These are phyloP conservation scores for Kuraishia borneana DNA, from an alignment of 805 yeast species.

Conservation along the genomic window DNA sequence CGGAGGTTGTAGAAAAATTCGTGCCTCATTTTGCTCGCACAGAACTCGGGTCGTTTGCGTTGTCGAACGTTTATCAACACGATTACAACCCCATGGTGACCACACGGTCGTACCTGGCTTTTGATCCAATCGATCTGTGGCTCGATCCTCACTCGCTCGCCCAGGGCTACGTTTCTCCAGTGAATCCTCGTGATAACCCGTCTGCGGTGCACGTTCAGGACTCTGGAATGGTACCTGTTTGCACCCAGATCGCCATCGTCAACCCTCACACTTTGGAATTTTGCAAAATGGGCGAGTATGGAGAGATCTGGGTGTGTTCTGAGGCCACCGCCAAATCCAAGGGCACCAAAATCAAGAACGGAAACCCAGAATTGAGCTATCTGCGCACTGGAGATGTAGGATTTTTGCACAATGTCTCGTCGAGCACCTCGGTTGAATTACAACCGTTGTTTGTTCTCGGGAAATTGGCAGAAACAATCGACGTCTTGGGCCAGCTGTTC, in stretches of 20 bases:
- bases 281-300: slow-evolving; percentile 85
- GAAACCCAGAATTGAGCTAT: slow-evolving; percentile 53
- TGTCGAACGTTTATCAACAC: slow-evolving; percentile 73
- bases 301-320: slow-evolving; percentile 94
- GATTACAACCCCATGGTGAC: slow-evolving; percentile 74
- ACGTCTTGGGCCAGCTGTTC: slow-evolving; percentile 81
- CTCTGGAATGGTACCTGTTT: slow-evolving; percentile 92
- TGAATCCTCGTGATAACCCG: slow-evolving; percentile 60
- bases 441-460: slow-evolving; percentile 85
- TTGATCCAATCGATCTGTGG: slow-evolving; percentile 80
- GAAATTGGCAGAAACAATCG: slow-evolving; percentile 76
- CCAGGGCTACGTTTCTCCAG: slow-evolving; percentile 77
- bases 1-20: slow-evolving; percentile 43
- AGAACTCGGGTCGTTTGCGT: slow-evolving; percentile 52
- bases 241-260: slow-evolving; percentile 88
- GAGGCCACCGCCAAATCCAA: slow-evolving; percentile 60
- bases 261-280: slow-evolving; percentile 81
- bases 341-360: slow-evolving; percentile 37
- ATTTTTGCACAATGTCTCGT: slow-evolving; percentile 65
- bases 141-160: slow-evolving; percentile 81
- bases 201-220: slow-evolving; percentile 76
- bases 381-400: slow-evolving; percentile 93
- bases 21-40: slow-evolving; percentile 54
- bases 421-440: slow-evolving; percentile 28
- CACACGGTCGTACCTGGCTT: slow-evolving; percentile 76